Evolutionary conservation across 768 basidiomycete genomes (phyloP), one percentile per base, ranked within the genome.

Genomic region (Lepiota brunneoincarnata): DNA sequence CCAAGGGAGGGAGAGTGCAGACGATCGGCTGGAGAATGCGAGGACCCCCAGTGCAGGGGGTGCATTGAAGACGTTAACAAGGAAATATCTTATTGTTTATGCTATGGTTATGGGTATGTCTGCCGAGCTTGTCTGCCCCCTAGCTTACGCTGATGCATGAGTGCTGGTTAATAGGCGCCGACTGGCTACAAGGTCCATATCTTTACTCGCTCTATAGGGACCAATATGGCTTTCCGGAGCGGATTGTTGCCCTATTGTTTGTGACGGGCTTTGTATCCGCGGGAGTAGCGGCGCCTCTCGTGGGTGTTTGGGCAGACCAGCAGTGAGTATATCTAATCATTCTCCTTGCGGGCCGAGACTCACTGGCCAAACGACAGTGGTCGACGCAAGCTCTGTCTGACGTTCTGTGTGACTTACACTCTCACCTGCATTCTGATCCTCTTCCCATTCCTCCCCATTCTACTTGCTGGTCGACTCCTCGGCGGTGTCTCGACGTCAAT

Each of bases 111-210:
- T 89, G 87, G 83, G 86, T 82, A 59, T 44, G 81, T 66, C 17
- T 31, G 11, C 36, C 28, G 52, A 48, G 38, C 55, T 11, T 51
- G 17, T 17, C 14, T 9, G 3, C 41, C 10, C 15, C 24, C 24
- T 41, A 51, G 58, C 48, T 44, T 11, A 37, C 47, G 12, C 34
- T 44, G 40, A 45, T 54, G 41, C 51, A 44, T 53, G 40, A 46
- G 42, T 35, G 26, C 37, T 45, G 28, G 12, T 34, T 18, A 47
- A 35, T 60, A 88, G 87, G 82, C 54, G 84, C 87, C 36, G 87
- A 90, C 66, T 89, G 88, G 87, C 73, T 90, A 12, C 87, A 90
- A 66, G 89, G 89, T 0, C 89, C 89, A 14, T 90, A 90, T 61
- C 74, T 90, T 0, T 91, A 89, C 60, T 86, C 87, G 14, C 69